phyloP scores from a whole-genome alignment of 225 moss, liverwort and hornwort species.

The Physcomitrium patens region DNA sequence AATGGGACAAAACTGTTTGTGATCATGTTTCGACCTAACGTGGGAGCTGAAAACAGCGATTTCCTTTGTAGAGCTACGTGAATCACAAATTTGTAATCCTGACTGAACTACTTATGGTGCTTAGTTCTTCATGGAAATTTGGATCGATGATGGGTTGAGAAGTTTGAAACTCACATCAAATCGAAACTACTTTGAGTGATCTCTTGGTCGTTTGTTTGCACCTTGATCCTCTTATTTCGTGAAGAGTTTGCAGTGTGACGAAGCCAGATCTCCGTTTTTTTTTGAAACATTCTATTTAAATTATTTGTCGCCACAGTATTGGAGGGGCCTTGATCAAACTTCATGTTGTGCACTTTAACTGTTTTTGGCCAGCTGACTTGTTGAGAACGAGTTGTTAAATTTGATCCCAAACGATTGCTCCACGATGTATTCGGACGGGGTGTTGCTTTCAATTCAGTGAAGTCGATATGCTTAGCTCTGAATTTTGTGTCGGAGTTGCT shows the following conservation, averaged over 20 bases:
- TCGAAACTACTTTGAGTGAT: no score
- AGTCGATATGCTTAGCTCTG: background rate
- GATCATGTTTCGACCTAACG: no score
- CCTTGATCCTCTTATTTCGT: background rate
- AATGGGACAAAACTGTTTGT: no score
- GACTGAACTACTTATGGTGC: no score
- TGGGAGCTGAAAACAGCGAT: no score
- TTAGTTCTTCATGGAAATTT: no score
- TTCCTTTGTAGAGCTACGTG: no score
- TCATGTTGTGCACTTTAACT: background rate
- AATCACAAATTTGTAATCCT: no score
- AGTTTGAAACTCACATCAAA: no score
- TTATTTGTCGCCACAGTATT: background rate
- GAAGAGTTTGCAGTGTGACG: background rate
- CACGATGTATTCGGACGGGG: background rate
- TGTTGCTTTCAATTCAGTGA: background rate
- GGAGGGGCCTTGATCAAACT: background rate
- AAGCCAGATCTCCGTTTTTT: background rate
- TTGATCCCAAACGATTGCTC: background rate
- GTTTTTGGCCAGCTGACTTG: background rate
- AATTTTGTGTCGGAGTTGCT: background rate
- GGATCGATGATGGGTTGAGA: no score
- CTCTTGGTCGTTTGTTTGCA: background rate
- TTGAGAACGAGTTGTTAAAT: background rate
- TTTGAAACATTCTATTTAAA: background rate